Percentiles rank a stretch among this genome's conserved stretches.
phyloP scores from a whole-genome alignment of 2,329 filamentous ascomycete genomes.

The Delphinella strobiligena region DNA sequence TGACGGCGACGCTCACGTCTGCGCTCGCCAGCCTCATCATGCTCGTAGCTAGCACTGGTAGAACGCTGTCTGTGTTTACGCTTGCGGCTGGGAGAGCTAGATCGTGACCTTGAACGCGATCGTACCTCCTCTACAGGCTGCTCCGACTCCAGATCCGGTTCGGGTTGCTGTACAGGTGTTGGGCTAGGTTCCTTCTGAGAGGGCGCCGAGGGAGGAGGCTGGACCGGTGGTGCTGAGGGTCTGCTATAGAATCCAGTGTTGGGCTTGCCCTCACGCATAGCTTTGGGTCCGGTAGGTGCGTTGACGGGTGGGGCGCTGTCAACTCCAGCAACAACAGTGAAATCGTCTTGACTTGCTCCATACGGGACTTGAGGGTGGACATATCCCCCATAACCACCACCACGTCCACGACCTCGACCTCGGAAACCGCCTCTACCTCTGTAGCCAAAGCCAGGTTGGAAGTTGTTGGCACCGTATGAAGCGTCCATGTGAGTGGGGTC shows the following conservation, averaged over 20 bases:
- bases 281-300: slow-evolving; percentile 86
- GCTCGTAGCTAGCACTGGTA: slow-evolving; percentile 20
- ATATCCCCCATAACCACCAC: slow-evolving; percentile 28
- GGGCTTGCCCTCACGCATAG: slow-evolving; percentile 79
- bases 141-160: background rate
- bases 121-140: slow-evolving; percentile 3
- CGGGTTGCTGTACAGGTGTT: slow-evolving; percentile 9
- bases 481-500: background rate
- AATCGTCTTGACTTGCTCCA: slow-evolving; percentile 1
- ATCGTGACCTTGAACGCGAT: slow-evolving; percentile 19
- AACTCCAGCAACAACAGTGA: slow-evolving; percentile 7
- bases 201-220: slow-evolving; percentile 6
- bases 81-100: slow-evolving; percentile 34
- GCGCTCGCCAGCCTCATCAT: slow-evolving; percentile 29
- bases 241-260: slow-evolving; percentile 64
- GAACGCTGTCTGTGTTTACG: slow-evolving; percentile 38
- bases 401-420: slow-evolving; percentile 34
- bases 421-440: slow-evolving; percentile 14
- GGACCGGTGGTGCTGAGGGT: slow-evolving; percentile 32
- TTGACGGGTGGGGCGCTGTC: slow-evolving; percentile 20
- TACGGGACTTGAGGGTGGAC: slow-evolving; percentile 3
- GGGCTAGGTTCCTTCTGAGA: slow-evolving; percentile 9
- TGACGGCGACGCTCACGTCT: slow-evolving; percentile 32
- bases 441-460: slow-evolving; percentile 1
- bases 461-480: slow-evolving; percentile 6